Evolutionary conservation across 345 rosid genomes (phyloP), one percentile per base, ranked within the genome.

Genomic region (Hibiscus mutabilis): DNA sequence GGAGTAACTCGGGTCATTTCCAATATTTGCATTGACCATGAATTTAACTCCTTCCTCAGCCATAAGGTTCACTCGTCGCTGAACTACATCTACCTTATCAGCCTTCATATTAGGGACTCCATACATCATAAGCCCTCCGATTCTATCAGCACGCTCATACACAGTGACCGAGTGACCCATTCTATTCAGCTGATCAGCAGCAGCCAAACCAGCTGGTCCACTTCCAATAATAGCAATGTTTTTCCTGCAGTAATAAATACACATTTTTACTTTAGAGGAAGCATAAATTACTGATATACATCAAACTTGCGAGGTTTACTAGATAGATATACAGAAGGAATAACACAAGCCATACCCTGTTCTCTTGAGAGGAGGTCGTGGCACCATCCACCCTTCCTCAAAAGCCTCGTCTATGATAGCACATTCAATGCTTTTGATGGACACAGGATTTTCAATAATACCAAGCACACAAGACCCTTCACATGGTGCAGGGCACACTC

Each of bases 391-490:
- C 18, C 99, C 98, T 82, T 95, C 99, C 79, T 90, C 92, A 59
- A 95, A 95, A 22, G 98, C 99, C 81, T 85, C 90, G 78, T 95
- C 99, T 37, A 95, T 92, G 66, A 95, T 95, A 2, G 96, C 72
- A 75, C 98, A 90, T 78, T 95, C 99, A 52, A 95, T 95, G 74
- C 71, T 89, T 75, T 96, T 96, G 64, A 96, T 96, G 25, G 99
- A 96, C 3, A 96, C 99, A 25, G 99, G 99, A 79, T 96, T 93
- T 79, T 96, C 99, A 77, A 96, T 96, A 35, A 96, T 96, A 15
- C 99, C 99, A 61, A 96, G 98, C 60, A 96, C 99, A 59, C 99
- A 96, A 70, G 99, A 89, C 66, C 99, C 99, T 84, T 96, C 99
- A 78, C 99, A 96, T 6, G 99, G 99, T 64, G 99, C 99, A 79